Evolutionary conservation across 2,329 filamentous ascomycete species (phyloP).

Genomic region (Diaporthe sp.): DNA sequence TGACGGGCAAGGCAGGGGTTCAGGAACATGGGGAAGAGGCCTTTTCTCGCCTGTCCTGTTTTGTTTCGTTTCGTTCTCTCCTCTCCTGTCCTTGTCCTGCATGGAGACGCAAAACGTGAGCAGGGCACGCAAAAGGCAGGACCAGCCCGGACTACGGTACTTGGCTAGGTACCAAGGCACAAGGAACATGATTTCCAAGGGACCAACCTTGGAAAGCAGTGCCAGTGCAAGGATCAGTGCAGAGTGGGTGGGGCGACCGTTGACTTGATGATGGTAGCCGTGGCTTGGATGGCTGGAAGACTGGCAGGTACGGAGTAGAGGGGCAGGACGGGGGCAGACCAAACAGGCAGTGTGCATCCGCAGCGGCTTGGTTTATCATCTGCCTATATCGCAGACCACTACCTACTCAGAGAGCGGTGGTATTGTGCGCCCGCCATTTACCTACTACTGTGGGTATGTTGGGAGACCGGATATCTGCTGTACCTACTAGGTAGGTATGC

Average conservation of each 20-base stretch:
- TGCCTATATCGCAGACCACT: background rate
- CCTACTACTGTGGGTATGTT: too few species aligned
- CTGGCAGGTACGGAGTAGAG: background rate
- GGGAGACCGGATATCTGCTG: background rate
- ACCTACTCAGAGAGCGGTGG: background rate
- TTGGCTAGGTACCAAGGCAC: slow-evolving; percentile 1
- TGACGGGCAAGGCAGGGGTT: background rate
- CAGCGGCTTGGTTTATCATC: background rate
- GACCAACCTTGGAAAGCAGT: slow-evolving; percentile 25
- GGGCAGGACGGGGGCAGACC: background rate
- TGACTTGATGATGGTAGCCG: slow-evolving; percentile 25
- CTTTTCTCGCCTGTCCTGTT: background rate
- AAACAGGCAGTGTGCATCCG: slow-evolving; percentile 8
- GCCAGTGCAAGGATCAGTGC: slow-evolving; percentile 31
- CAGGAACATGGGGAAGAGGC: background rate
- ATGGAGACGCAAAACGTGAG: slow-evolving; percentile 1
- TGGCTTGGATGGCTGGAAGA: slow-evolving; percentile 15
- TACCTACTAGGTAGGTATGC: background rate
- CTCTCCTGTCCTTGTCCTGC: background rate
- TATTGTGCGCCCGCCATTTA: background rate
- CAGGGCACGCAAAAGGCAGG: slow-evolving; percentile 4
- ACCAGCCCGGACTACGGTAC: slow-evolving; percentile 3
- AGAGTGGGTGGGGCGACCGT: slow-evolving; percentile 31
- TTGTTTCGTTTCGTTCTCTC: background rate
- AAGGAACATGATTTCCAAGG: background rate